A percentile compares a stretch with the other conserved stretches of the same genome.
phyloP scores from a whole-genome alignment of 2,329 filamentous ascomycete genomes.

The Nothopassalora personata region DNA sequence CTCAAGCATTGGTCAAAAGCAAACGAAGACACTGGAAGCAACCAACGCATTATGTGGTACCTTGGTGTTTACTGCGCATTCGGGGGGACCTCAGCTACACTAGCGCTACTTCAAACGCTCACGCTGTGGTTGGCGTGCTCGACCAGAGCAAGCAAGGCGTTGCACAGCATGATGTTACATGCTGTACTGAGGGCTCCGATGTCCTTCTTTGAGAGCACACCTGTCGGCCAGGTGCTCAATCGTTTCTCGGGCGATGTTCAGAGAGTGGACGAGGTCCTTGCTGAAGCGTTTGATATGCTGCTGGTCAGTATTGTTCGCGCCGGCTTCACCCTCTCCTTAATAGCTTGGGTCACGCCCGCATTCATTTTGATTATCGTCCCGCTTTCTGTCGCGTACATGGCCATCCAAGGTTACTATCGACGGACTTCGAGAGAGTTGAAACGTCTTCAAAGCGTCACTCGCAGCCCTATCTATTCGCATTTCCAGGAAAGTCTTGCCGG shows the following conservation, averaged over 20 bases:
- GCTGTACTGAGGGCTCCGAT: constrained; percentile 73
- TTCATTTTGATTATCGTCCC: constrained; percentile 80
- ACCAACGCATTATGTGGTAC: constrained; percentile 77
- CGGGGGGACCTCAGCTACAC: constrained; percentile 74
- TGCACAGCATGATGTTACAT: constrained; percentile 65
- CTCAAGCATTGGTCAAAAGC: constrained; percentile 85
- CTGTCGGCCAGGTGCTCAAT: constrained; percentile 91
- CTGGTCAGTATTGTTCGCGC: constrained; percentile 47
- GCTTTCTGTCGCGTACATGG: constrained; percentile 74
- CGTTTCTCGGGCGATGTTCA: constrained; percentile 67
- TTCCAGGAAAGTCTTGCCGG: constrained; percentile 96
- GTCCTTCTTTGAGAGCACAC: constrained; percentile 98
- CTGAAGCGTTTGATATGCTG: constrained; percentile 85
- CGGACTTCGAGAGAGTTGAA: constrained; percentile 94
- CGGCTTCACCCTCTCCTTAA: constrained; percentile 68
- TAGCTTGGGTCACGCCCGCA: constrained; percentile 71
- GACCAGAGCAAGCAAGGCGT: constrained; percentile 81
- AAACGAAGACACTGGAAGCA: constrained; percentile 63
- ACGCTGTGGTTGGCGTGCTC: constrained; percentile 96
- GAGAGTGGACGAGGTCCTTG: constrained; percentile 76
- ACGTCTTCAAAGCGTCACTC: constrained; percentile 87
- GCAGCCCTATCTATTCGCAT: constrained; percentile 94
- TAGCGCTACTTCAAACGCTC: constrained; percentile 79
- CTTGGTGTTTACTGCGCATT: constrained; percentile 95
- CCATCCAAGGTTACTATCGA: constrained; percentile 94